Evolutionary conservation across 371 early-diverging fungal species (phyloP).

Genomic region (Zopfochytrium polystomum): DNA sequence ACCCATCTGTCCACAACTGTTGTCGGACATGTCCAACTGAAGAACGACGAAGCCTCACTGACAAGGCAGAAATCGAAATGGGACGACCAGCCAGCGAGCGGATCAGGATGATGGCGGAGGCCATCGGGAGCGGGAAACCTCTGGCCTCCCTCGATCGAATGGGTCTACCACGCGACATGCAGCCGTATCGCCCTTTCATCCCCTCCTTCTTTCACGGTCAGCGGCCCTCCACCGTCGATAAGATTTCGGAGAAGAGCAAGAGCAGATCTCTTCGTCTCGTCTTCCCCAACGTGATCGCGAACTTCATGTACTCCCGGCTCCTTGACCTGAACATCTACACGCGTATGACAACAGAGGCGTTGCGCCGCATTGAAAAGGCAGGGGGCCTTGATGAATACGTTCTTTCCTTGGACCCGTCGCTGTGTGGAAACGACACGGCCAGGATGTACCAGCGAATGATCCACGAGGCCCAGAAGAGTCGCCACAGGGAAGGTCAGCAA

Average conservation of each 20-base stretch:
- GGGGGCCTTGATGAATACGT: conserved; percentile 55
- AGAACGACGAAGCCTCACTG: too few relatives aligned
- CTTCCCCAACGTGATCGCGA: conserved; percentile 44
- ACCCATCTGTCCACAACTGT: too few relatives aligned
- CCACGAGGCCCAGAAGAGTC: too few relatives aligned
- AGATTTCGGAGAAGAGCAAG: conserved; percentile 30
- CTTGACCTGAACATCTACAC: conserved; percentile 46
- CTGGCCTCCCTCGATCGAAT: conserved; percentile 33
- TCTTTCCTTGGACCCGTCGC: conserved; percentile 18
- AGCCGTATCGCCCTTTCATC: conserved; percentile 28
- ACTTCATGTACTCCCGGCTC: conserved; percentile 41
- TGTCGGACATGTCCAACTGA: too few relatives aligned
- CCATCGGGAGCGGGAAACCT: conserved; percentile 29
- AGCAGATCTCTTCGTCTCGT: conserved; percentile 34
- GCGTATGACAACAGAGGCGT: conserved; percentile 36
- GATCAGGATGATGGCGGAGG: conserved; percentile 27
- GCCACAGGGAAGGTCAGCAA: too few relatives aligned
- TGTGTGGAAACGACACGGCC: conserved; percentile 36
- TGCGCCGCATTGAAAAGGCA: conserved; percentile 35
- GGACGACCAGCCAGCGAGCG: too few relatives aligned
- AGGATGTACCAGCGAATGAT: conserved; percentile 36
- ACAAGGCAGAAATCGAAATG: too few relatives aligned
- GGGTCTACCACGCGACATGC: conserved; percentile 37
- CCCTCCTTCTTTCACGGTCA: conserved; percentile 52
- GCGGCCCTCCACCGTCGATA: conserved; percentile 39